Base-by-base conservation (phyloP, 2,329 filamentous ascomycete genomes). In the Aspergillus tamarii region DNA sequence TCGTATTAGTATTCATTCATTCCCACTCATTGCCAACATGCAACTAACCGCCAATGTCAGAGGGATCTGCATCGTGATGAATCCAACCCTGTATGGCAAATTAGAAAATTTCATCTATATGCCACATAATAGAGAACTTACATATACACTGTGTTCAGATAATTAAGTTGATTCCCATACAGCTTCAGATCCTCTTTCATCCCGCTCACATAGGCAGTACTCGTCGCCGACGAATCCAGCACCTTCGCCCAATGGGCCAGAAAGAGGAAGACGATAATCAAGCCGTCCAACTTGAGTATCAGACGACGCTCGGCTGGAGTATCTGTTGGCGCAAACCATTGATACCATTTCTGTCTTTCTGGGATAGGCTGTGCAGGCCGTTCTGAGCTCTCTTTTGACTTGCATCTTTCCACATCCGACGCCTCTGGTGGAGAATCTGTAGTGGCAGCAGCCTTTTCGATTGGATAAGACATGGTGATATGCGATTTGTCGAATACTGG, bases 121-220 rank as follows among this genome's bases (percentile, higher is more conserved):
- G 1, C 2, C 5, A 26, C 23, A 12, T 14, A 32, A 1, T 4
- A n/a, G 9, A 8, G 14, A 21, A 23, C 30, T 1, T 53, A 59
- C 57, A 59, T 59, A 19, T 59, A 59, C 30, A 59, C 57, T 21
- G 57, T 70, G n/a, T 70, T 69, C 16, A 70, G 43, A 59, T 70
- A 70, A 26, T 70, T 70, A 32, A 70, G 60, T 30, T 70, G 67
- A 43, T 71, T 71, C 1, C 69, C 69, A 56, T 66, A 70, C 2
- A 70, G 43, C 14, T 59, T 57, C 10, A 71, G 34, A 39, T 71
- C 69, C 21, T 71, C 69, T 48, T 69, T 67, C 68, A 71, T 71
- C 1, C 69, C 68, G 50, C 67, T 68, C 21, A 71, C 67, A 57
- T 71, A 71, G 30, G 69, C 68, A 4, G 68, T 69, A 12, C 69